Percentiles rank a stretch among this genome's conserved stretches.
phyloP scores from a whole-genome alignment of 2,329 filamentous ascomycete genomes.

The Neonectria hederae region DNA sequence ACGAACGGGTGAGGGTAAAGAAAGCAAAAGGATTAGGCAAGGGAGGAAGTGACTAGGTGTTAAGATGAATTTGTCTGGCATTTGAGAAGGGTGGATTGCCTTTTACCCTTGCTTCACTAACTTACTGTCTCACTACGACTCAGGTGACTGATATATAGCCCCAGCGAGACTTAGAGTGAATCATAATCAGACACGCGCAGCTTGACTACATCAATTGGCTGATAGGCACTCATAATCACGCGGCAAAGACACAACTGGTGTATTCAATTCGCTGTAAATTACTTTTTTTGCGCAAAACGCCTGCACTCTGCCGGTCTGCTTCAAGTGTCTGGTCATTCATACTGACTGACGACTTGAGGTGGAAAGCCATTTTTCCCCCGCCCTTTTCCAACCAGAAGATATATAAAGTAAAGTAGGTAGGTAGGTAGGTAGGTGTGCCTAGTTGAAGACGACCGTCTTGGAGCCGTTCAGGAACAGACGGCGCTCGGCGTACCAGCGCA shows the following conservation, averaged over 20 bases:
- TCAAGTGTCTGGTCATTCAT: not conserved
- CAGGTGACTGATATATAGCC: not conserved
- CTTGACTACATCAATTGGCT: not conserved
- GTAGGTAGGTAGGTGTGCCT: constrained; percentile 1
- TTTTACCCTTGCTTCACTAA: not conserved
- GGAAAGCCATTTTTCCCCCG: not conserved
- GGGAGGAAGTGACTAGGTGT: not conserved
- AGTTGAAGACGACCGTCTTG: constrained; percentile 81
- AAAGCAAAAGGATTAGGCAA: not conserved
- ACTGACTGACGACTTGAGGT: not conserved
- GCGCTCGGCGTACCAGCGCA: constrained; percentile 85
- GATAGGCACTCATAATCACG: not conserved
- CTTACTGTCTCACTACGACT: not conserved
- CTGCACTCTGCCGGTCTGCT: not conserved
- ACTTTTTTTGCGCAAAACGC: constrained; percentile 1
- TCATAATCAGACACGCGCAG: not conserved
- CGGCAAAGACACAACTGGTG: not conserved
- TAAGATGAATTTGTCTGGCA: not conserved
- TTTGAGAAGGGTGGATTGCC: not conserved
- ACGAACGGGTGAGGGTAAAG: not conserved
- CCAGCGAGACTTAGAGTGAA: not conserved
- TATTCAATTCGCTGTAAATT: constrained; percentile 7
- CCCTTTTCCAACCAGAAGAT: not conserved
- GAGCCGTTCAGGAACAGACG: constrained; percentile 80
- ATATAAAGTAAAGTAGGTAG: not conserved